Conservation (phyloP, 2,329 filamentous ascomycete species). For the Aaosphaeria pasadenensis region DNA sequence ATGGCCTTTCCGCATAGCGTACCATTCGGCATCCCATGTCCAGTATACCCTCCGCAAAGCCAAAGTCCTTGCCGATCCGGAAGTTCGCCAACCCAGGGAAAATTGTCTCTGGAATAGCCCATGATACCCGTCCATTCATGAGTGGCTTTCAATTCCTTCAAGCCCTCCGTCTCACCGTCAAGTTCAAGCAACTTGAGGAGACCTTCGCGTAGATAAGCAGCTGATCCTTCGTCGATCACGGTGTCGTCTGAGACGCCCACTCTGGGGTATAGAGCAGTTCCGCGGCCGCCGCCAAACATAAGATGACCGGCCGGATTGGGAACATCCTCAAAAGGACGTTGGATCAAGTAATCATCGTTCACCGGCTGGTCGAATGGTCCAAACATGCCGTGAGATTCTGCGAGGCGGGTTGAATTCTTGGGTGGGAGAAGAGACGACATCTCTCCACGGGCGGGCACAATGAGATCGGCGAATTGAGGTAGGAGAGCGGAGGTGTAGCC, state of each 20-base stretch:
- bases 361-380: conserved; percentile 47
- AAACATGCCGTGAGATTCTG: conserved; percentile 64
- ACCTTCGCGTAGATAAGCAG: conserved; percentile 53
- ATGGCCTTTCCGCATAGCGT: conserved; percentile 64
- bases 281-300: conserved; percentile 70
- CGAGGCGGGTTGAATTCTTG: conserved; percentile 41
- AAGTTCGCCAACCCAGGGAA: conserved; percentile 71
- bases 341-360: conserved; percentile 70
- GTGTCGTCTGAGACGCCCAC: conserved; percentile 61
- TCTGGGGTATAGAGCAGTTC: conserved; percentile 43
- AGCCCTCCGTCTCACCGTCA: conserved; percentile 33
- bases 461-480: conserved; percentile 65
- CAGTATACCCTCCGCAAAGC: conserved; percentile 66
- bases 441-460: conserved; percentile 75
- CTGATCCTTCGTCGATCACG: conserved; percentile 54
- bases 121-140: conserved; percentile 74
- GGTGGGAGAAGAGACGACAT: conserved; percentile 66
- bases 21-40: conserved; percentile 74
- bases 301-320: conserved; percentile 53
- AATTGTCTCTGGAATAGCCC: conserved; percentile 67
- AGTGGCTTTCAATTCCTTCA: conserved; percentile 46
- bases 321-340: conserved; percentile 54
- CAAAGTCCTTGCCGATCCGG: conserved; percentile 58
- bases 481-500: conserved; percentile 77
- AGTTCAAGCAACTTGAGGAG: conserved; percentile 36